These are phyloP conservation scores for Baeospora myosura DNA, from an alignment of 1,284 basidiomycete species.

Conservation along the genomic window DNA sequence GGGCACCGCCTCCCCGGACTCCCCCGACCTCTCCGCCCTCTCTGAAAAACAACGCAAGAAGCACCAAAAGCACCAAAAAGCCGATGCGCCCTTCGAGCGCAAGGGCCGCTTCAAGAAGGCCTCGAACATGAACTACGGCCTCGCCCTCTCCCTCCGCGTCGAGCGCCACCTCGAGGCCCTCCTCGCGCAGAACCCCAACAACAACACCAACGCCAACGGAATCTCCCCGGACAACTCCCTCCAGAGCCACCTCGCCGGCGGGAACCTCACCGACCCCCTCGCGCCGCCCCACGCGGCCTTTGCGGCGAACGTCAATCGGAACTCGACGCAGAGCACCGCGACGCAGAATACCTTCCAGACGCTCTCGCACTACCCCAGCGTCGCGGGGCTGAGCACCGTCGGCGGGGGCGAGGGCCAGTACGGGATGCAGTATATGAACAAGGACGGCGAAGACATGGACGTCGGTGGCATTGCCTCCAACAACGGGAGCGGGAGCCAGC, in stretches of 20 bases:
- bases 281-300: background rate
- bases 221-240: background rate
- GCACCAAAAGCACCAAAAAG: background rate
- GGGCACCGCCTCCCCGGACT: background rate
- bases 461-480: slow-evolving; percentile 1
- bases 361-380: background rate
- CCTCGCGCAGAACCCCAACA: slow-evolving; percentile 23
- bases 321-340: background rate
- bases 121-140: slow-evolving; percentile 70
- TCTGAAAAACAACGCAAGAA: too few relatives aligned
- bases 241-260: background rate
- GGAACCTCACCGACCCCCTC: background rate
- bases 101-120: slow-evolving; percentile 85
- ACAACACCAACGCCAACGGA: background rate
- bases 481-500: too few relatives aligned
- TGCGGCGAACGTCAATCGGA: background rate
- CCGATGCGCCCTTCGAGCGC: slow-evolving; percentile 48
- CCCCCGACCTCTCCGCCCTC: too few relatives aligned
- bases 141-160: slow-evolving; percentile 48
- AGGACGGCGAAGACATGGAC: slow-evolving; percentile 13
- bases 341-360: background rate
- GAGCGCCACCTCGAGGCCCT: slow-evolving; percentile 57
- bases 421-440: slow-evolving; percentile 13
- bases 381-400: background rate
- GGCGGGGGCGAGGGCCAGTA: slow-evolving; percentile 6